Base-by-base conservation (phyloP, 805 yeast species). In the Teunomyces gatunensis region DNA sequence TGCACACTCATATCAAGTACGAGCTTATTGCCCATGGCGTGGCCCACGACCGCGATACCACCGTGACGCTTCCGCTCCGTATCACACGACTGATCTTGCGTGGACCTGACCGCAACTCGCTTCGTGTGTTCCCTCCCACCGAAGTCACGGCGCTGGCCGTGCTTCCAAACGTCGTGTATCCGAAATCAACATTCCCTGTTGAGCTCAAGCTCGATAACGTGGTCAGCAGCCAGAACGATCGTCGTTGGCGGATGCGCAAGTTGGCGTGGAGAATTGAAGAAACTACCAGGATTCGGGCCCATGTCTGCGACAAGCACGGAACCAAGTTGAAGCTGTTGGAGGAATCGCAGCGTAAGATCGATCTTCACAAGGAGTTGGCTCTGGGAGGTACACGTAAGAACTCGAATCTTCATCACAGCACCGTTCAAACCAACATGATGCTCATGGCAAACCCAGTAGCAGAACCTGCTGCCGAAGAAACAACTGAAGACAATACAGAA, bases 111-210 rank as follows among this genome's bases (percentile, higher is more conserved):
- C 77, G 90, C 56, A 89, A 87, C 59, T 88, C 96, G 1, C 69
- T 89, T 33, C 78, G 99, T 51, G 88, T 94, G 1, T 94, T 94
- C 66, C 99, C 99, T 0, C 98, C 99, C 6, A 92, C 98, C 0
- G 87, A 86, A 37, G 84, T 94, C 32, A 84, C 89, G 2, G 95
- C 96, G 5, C 81, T 86, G 23, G 94, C 96, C 6, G 86, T 84
- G 12, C 71, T 94, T 43, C 99, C 99, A 2, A 87, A 87, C 53
- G 96, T 90, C 12, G 78, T 88, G 28, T 88, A 88, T 64, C 98
- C 98, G 10, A 85, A 87, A 61, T 85, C 96, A 0, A 75, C 85
- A 0, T 89, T 94, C 60, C 86, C 94, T 0, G 75, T 92, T 18
- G 97, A 90, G 60, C 71, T 94, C 59, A 81, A 84, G 54, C 68